A percentile compares a stretch with the other conserved stretches of the same genome.
These are phyloP conservation scores for Gossypium rotundifolium DNA, from an alignment of 345 rosid genomes.

Conservation along the genomic window DNA sequence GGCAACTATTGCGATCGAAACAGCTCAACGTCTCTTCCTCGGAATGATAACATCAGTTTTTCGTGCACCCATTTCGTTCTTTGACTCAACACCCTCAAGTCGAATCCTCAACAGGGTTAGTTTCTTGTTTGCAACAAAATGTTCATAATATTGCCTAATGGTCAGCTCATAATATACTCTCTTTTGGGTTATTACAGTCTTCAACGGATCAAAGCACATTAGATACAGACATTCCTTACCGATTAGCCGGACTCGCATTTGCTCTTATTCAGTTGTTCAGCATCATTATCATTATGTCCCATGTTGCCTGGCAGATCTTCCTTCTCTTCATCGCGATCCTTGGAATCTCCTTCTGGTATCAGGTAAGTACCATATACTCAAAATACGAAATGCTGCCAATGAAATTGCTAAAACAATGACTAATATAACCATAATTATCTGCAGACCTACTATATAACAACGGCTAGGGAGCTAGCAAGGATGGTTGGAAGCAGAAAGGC, in stretches of 20 bases:
- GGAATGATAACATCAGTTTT: constrained; percentile 56
- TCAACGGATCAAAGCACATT: constrained; percentile 69
- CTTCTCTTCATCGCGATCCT: constrained; percentile 46
- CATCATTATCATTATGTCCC: constrained; percentile 53
- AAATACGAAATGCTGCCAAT: not conserved
- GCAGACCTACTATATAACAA: constrained; percentile 75
- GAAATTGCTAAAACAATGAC: not conserved
- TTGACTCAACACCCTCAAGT: constrained; percentile 68
- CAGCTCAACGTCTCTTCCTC: constrained; percentile 52
- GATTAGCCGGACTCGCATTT: constrained; percentile 65
- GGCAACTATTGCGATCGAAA: constrained; percentile 50
- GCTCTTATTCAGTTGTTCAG: constrained; percentile 68
- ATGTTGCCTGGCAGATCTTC: constrained; percentile 60
- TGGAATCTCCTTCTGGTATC: constrained; percentile 56
- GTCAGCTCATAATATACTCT: not conserved
- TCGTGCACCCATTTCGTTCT: constrained; percentile 58
- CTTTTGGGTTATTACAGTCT: constrained; percentile 33
- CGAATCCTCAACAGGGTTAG: constrained; percentile 58
- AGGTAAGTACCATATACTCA: constrained; percentile 30
- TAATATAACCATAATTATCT: constrained; percentile 3
- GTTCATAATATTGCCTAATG: not conserved
- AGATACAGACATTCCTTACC: constrained; percentile 68
- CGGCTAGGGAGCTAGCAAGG: constrained; percentile 85
- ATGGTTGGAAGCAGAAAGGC: constrained; percentile 74
- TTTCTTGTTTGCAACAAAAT: not conserved